Conservation (phyloP, 345 rosid genomes). For the Bruguiera sexangula region DNA sequence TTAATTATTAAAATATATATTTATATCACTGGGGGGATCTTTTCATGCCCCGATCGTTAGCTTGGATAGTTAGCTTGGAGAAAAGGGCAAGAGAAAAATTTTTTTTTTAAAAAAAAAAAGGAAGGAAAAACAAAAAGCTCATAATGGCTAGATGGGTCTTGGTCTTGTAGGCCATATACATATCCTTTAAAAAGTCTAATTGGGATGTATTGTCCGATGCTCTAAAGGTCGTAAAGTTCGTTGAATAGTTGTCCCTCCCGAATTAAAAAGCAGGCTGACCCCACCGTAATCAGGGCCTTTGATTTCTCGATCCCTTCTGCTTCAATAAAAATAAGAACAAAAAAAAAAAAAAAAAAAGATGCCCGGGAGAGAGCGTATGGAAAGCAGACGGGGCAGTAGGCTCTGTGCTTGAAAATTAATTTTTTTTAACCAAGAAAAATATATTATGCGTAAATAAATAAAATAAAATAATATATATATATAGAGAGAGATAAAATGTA, state of each 20-base stretch:
- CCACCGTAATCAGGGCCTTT: slow-evolving; percentile 23
- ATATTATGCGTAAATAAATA: too few species aligned
- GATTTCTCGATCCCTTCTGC: slow-evolving; percentile 10
- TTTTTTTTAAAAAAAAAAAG: background rate
- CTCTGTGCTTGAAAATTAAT: too few species aligned
- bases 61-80: too few species aligned
- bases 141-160: background rate
- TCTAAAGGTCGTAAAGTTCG: slow-evolving; percentile 16
- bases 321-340: slow-evolving; percentile 1
- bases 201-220: slow-evolving; percentile 21
- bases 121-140: background rate
- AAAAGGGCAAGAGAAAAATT: too few species aligned
- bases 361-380: too few species aligned
- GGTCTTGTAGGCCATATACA: slow-evolving; percentile 8
- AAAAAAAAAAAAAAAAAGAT: too few species aligned
- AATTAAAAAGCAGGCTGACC: background rate
- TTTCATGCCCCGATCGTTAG: background rate
- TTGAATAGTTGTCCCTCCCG: slow-evolving; percentile 7
- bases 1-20: too few species aligned
- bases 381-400: too few species aligned
- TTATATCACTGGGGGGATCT: background rate
- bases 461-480: too few species aligned
- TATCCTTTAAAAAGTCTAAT: slow-evolving; percentile 28
- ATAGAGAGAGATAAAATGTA: too few species aligned
- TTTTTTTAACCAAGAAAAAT: too few species aligned